Base-by-base conservation (phyloP, 1,284 basidiomycete genomes). In the Marasmius oreades region DNA sequence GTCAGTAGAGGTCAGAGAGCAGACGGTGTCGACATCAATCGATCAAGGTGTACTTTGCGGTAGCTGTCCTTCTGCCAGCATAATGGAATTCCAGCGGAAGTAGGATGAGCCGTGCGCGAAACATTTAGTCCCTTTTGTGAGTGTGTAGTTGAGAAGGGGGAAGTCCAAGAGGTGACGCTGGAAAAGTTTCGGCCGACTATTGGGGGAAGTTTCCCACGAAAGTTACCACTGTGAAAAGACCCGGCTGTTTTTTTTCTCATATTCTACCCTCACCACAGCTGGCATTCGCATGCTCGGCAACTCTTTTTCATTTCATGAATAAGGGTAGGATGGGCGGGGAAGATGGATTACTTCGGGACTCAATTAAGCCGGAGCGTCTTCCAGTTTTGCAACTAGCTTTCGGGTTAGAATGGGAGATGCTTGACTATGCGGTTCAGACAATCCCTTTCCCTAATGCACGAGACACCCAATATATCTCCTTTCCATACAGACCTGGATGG, bases 311-410 rank as follows among this genome's bases (percentile, higher is more conserved):
- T 61, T 37, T 56, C 23, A 60, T 63, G 57, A 65, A 64, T 65
- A 67, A 61, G 81, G 85, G 85, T 86, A 86, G 59, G 68, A 66
- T 66, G 57, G 66, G 66, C 72, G 61, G 64, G 70, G 72, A 64
- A 74, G 66, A 78, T 63, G 68, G 67, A 77, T 55, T 53, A 10
- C 28, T 33, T 33, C 58, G 48, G 84, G 75, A 80, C 75, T 75
- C 85, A 87, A 85, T 86, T 88, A 88, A 88, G 86, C 86, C 86
- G 86, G 86, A 88, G 85, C 82, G 70, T 72, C 74, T 78, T 73
- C 77, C 69, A 80, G 74, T 71, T 65, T 63, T 63, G 60, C 16
- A 62, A 68, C 69, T 66, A 71, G 68, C 70, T 64, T 65, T 56
- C 63, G 65, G 69, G 68, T 68, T 74, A 78, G 76, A 65, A 70